Conservation (phyloP, 257 asterid genomes). For the Galeopsis tetrahit region DNA sequence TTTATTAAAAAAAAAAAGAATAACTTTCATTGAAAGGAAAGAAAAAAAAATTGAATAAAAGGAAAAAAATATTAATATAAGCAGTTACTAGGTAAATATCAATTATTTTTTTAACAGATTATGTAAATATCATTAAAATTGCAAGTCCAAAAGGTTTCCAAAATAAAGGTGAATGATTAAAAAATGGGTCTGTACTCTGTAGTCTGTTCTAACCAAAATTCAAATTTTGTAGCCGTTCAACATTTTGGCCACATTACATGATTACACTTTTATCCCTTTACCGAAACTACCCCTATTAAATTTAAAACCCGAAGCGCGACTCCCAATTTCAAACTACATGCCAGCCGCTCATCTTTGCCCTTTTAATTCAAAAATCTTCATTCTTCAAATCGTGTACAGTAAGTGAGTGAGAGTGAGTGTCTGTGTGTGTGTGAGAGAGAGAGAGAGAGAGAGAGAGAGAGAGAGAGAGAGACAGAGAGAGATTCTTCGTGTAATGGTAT, state of each 20-base stretch:
- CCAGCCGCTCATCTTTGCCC: constrained; percentile 39
- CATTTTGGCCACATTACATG: not conserved
- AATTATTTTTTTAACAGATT: too few species aligned
- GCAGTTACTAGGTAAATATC: too few species aligned
- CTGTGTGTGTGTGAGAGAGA: too few species aligned
- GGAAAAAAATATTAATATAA: too few species aligned
- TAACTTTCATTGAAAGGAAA: too few species aligned
- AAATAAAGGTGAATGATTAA: not conserved
- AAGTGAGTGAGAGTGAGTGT: constrained; percentile 13
- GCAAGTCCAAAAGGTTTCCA: not conserved
- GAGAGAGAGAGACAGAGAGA: constrained; percentile 21
- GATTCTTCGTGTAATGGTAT: not conserved
- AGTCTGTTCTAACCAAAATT: constrained; percentile 32
- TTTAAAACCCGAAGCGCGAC: constrained; percentile 56
- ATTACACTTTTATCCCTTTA: constrained; percentile 22
- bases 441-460: constrained; percentile 26
- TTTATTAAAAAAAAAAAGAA: too few species aligned
- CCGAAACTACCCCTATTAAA: constrained; percentile 33
- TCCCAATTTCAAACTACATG: constrained; percentile 40
- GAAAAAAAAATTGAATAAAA: too few species aligned
- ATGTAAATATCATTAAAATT: not conserved
- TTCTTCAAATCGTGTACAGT: constrained; percentile 20
- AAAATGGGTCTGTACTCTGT: constrained; percentile 3
- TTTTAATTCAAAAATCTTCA: constrained; percentile 17
- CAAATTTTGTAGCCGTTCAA: constrained; percentile 63